Conservation (phyloP, 257 asterid species). For the Handroanthus guayacan region DNA sequence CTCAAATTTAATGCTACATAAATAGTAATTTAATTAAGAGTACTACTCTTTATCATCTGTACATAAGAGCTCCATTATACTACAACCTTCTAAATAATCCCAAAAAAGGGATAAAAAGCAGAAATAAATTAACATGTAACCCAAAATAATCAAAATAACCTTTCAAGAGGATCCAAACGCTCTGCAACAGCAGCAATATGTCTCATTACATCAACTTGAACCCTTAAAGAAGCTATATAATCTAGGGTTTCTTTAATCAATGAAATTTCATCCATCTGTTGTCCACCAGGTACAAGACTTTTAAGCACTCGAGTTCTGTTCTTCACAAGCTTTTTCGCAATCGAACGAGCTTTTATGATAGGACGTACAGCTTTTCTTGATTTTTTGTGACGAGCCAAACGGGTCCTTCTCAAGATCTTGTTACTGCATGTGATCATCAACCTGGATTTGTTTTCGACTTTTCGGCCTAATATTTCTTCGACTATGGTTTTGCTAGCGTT, state of each 20-base stretch:
- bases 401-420: constrained; percentile 50
- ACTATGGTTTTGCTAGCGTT: constrained; percentile 38
- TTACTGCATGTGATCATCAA: constrained; percentile 43
- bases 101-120: neutral
- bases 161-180: constrained; percentile 40
- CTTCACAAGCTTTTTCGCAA: constrained; percentile 59
- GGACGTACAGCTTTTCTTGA: constrained; percentile 43
- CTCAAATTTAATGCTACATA: constrained; percentile 7
- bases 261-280: constrained; percentile 59
- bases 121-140: constrained; percentile 16
- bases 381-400: constrained; percentile 10
- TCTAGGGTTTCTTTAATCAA: constrained; percentile 93
- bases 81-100: neutral
- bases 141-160: constrained; percentile 20
- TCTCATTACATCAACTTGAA: constrained; percentile 91
- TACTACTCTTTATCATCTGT: constrained; percentile 28
- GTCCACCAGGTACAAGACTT: constrained; percentile 84
- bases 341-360: constrained; percentile 34
- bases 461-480: constrained; percentile 45
- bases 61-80: constrained; percentile 30
- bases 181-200: constrained; percentile 59
- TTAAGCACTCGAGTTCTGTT: constrained; percentile 70
- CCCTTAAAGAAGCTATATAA: constrained; percentile 66
- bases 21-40: neutral
- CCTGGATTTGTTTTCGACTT: constrained; percentile 1